Conservation (phyloP, 192 early-diverging fungal species). For the Spizellomyces punctatus region DNA sequence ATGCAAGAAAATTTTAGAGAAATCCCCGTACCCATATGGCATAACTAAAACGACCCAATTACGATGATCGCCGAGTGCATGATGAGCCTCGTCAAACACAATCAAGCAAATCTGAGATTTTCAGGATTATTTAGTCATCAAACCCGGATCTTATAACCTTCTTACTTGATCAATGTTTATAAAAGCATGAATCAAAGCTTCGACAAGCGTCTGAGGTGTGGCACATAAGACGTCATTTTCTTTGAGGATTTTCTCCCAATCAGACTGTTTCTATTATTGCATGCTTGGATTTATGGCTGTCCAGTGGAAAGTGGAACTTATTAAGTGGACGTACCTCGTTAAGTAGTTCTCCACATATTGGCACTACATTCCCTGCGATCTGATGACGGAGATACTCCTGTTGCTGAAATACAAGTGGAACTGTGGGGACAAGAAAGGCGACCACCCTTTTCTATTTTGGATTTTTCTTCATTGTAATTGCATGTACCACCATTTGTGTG, state of each 20-base stretch:
- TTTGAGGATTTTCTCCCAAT: constrained; percentile 36
- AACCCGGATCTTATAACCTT: constrained; percentile 14
- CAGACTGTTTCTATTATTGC: not conserved
- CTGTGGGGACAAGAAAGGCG: constrained; percentile 82
- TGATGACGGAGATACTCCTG: constrained; percentile 73
- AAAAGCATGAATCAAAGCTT: constrained; percentile 72
- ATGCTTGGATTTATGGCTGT: no score
- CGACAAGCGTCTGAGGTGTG: constrained; percentile 84
- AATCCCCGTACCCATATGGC: not conserved
- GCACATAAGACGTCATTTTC: constrained; percentile 77
- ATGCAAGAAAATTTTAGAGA: not conserved
- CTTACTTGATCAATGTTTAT: constrained; percentile 61
- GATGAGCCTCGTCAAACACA: constrained; percentile 96
- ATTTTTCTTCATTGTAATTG: no score
- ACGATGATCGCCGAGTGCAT: constrained; percentile 71
- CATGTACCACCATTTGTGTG: not conserved
- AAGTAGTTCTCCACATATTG: constrained; percentile 69
- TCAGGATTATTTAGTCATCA: not conserved
- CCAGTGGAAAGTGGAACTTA: no score
- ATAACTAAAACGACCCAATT: not conserved
- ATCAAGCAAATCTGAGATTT: constrained; percentile 69
- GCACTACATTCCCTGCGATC: constrained; percentile 60
- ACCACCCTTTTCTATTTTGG: constrained; percentile 23
- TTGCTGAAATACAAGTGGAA: constrained; percentile 88
- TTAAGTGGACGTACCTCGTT: constrained; percentile 35